phyloP scores from a whole-genome alignment of 2,329 filamentous ascomycete genomes.

The Fusarium drepaniforme region DNA sequence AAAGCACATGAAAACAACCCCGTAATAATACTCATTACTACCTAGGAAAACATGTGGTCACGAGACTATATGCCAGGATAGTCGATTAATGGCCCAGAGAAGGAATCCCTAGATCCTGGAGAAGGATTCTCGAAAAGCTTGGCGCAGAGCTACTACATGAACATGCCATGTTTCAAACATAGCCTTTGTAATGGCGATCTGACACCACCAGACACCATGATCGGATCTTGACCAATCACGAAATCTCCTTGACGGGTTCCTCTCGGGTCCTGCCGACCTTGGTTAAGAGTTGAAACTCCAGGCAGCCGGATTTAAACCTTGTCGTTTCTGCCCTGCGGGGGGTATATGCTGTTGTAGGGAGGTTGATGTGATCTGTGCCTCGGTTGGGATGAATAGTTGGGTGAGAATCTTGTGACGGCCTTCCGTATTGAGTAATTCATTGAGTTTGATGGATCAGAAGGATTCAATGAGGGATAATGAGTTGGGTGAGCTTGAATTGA shows the following conservation, averaged over 20 bases:
- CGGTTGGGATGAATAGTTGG: not conserved
- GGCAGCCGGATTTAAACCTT: not conserved
- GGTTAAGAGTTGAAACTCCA: not conserved
- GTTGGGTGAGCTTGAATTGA: not conserved
- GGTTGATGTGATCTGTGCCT: not conserved
- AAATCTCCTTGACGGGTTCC: not conserved
- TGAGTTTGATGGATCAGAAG: not conserved
- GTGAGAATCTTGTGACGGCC: not conserved
- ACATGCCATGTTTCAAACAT: not conserved
- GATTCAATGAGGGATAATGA: not conserved
- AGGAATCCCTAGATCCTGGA: not conserved
- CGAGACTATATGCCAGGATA: not conserved
- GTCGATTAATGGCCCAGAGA: not conserved
- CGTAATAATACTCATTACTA: not conserved
- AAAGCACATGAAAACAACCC: not conserved
- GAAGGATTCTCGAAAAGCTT: constrained; percentile 5
- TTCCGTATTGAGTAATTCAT: not conserved
- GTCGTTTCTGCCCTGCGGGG: not conserved
- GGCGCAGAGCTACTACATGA: not conserved
- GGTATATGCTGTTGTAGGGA: not conserved
- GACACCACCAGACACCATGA: not conserved
- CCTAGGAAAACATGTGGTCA: not conserved
- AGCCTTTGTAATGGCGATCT: not conserved
- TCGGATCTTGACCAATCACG: not conserved
- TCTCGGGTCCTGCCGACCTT: not conserved